phyloP scores from a whole-genome alignment of 805 yeast species.

The Wickerhamiella hasegawae region DNA sequence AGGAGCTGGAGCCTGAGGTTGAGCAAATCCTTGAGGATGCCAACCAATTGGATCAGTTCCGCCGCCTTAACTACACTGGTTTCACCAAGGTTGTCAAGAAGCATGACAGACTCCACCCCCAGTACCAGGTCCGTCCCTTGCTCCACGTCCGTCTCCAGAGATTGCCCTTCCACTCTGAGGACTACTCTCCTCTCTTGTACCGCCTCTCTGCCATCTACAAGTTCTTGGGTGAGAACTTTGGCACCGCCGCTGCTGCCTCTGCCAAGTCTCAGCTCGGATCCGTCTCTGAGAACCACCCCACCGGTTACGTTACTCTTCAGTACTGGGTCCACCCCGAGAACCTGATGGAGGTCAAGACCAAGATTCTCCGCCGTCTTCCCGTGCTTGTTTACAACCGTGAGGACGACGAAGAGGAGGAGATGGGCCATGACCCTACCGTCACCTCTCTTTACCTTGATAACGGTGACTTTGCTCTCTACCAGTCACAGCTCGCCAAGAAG shows the following conservation, averaged over 20 bases:
- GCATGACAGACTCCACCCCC: conserved; percentile 81
- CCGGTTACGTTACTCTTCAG: conserved; percentile 42
- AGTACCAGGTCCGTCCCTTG: conserved; percentile 79
- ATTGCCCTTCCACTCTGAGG: conserved; percentile 87
- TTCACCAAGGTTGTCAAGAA: conserved; percentile 88
- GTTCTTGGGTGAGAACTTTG: conserved; percentile 60
- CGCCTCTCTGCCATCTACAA: conserved; percentile 64
- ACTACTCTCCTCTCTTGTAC: conserved; percentile 78
- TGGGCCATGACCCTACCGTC: conserved; percentile 54
- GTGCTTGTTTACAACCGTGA: conserved; percentile 59
- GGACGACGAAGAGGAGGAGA: conserved; percentile 32
- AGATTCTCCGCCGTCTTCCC: conserved; percentile 83
- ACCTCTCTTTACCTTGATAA: conserved; percentile 83
- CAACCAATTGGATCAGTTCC: conserved; percentile 76
- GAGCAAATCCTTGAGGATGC: conserved; percentile 64
- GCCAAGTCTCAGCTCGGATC: conserved; percentile 23
- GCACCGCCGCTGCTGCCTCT: conserved; percentile 13
- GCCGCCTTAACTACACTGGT: conserved; percentile 86
- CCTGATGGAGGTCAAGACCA: conserved; percentile 93
- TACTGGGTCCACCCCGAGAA: conserved; percentile 98
- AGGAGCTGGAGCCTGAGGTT: conserved; percentile 44
- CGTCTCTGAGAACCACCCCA: conserved; percentile 19
- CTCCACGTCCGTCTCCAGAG: conserved; percentile 74
- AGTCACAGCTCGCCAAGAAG: conserved; percentile 59
- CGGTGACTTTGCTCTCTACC: conserved; percentile 66